Conservation (phyloP, 2,329 filamentous ascomycete species). For the Hypomyces perniciosus region DNA sequence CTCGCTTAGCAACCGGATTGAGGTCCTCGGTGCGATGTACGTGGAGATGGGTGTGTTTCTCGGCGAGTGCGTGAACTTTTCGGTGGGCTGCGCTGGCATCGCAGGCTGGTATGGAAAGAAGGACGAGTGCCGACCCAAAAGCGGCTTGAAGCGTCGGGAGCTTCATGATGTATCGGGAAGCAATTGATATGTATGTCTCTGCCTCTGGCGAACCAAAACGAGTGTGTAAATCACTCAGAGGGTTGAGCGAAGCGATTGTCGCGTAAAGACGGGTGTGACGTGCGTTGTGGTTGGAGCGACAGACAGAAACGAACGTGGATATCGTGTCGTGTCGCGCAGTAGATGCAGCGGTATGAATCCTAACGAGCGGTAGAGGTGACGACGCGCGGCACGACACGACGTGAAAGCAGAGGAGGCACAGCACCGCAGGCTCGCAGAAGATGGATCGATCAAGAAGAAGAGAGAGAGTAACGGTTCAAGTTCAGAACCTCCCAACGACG, state of each 20-base stretch:
- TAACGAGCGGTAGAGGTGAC: conserved; percentile 6
- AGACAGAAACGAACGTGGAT: neutral
- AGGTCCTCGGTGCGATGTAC: conserved; percentile 18
- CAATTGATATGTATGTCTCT: conserved; percentile 12
- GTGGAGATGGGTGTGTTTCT: conserved; percentile 30
- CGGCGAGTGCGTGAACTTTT: conserved; percentile 31
- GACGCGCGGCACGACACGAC: conserved; percentile 7
- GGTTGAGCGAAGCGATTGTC: conserved; percentile 1
- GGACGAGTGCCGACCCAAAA: conserved; percentile 42
- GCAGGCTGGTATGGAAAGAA: conserved; percentile 38
- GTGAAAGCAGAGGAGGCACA: no score
- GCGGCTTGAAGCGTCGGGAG: conserved; percentile 43
- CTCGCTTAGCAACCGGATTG: conserved; percentile 43
- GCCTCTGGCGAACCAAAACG: conserved; percentile 1
- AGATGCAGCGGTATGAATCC: neutral
- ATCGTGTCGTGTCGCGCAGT: conserved; percentile 4
- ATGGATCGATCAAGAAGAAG: neutral
- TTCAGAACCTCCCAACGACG: neutral
- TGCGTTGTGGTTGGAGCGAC: conserved; percentile 4
- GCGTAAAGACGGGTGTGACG: neutral
- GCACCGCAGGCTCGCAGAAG: no score
- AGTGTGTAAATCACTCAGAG: conserved; percentile 1
- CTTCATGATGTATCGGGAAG: conserved; percentile 41
- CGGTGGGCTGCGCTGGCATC: conserved; percentile 28
- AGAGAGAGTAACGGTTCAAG: neutral